Evolutionary conservation across 202 grass and related monocot species (phyloP).

Genomic region (Setaria viridis): DNA sequence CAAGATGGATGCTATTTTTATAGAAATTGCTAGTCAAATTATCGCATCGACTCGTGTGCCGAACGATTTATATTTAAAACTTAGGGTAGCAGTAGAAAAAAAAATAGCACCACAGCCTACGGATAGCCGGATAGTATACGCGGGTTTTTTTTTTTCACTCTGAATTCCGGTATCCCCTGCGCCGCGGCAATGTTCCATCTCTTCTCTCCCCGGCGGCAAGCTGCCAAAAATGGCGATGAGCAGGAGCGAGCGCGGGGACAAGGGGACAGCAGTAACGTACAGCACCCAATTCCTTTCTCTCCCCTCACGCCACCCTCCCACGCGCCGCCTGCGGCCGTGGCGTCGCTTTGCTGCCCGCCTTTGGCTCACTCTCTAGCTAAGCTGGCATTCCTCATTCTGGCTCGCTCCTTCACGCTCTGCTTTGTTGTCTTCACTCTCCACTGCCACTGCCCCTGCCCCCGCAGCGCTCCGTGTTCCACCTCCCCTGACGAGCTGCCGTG

Average conservation of each 20-base stretch:
- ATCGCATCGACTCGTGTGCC: too few relatives aligned
- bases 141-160: too few relatives aligned
- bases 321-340: neutral
- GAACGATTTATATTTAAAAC: too few relatives aligned
- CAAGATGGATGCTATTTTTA: too few relatives aligned
- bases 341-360: slow-evolving; percentile 5
- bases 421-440: neutral
- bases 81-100: too few relatives aligned
- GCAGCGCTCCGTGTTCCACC: neutral
- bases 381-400: neutral
- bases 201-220: too few relatives aligned
- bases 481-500: neutral
- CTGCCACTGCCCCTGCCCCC: neutral
- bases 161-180: too few relatives aligned
- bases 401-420: neutral
- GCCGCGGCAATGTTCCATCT: too few relatives aligned
- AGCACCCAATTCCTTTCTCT: slow-evolving; percentile 17
- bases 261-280: neutral
- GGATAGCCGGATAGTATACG: too few relatives aligned
- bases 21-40: too few relatives aligned
- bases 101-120: too few relatives aligned
- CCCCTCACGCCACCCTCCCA: slow-evolving; percentile 1
- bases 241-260: neutral
- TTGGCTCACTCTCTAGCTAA: neutral
- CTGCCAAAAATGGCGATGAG: neutral